A percentile compares a stretch with the other conserved stretches of the same genome.
Evolutionary conservation across 177 flowering plant species (phyloP).

Genomic region (Tripterygium wilfordii): DNA sequence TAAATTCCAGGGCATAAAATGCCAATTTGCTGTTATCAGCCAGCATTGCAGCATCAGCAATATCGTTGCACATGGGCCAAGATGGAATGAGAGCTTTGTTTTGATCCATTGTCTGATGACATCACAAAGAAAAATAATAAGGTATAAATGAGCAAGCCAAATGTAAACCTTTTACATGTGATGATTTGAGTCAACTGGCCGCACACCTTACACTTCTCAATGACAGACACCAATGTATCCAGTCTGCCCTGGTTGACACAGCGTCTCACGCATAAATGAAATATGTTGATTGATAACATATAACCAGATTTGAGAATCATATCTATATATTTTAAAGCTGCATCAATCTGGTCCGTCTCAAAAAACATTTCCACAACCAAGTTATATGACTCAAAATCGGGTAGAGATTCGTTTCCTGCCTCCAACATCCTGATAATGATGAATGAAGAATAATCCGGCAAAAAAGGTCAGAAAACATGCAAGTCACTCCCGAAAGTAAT

Average conservation of each 20-base stretch:
- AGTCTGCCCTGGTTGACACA: constrained; percentile 62
- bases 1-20: constrained; percentile 63
- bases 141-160: too few relatives aligned
- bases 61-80: constrained; percentile 56
- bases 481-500: too few relatives aligned
- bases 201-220: constrained; percentile 91
- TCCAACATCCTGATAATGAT: constrained; percentile 77
- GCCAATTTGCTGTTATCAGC: constrained; percentile 76
- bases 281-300: constrained; percentile 53
- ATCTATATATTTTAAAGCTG: constrained; percentile 77
- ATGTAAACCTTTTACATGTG: neutral
- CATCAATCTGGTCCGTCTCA: constrained; percentile 41
- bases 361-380: constrained; percentile 66
- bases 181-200: neutral
- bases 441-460: constrained; percentile 16
- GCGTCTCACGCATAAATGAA: constrained; percentile 49
- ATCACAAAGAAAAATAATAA: too few relatives aligned
- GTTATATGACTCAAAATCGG: constrained; percentile 81
- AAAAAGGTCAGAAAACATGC: constrained; percentile 3
- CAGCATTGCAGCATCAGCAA: constrained; percentile 70
- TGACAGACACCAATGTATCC: constrained; percentile 70
- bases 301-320: constrained; percentile 63
- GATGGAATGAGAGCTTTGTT: constrained; percentile 79
- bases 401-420: constrained; percentile 60
- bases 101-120: constrained; percentile 67